These are phyloP conservation scores for Aspergillus sp. DNA, from an alignment of 2,329 filamentous ascomycete genomes.

Conservation along the genomic window DNA sequence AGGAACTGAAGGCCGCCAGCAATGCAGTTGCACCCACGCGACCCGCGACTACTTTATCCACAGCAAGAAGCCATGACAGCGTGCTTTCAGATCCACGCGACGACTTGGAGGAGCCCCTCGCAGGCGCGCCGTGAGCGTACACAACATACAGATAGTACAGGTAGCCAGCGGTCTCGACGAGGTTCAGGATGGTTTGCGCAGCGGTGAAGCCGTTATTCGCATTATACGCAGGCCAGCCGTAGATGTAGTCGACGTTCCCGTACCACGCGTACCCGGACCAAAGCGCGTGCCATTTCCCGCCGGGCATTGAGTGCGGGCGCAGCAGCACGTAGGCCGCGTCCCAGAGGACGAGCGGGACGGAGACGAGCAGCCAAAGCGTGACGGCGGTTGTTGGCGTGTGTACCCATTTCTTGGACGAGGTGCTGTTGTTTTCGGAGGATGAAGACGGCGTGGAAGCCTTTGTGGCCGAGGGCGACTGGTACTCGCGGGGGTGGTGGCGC, in stretches of 20 bases:
- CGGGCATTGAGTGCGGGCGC: constrained; percentile 79
- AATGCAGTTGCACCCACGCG: constrained; percentile 55
- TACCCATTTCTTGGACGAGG: constrained; percentile 44
- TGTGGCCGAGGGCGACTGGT: constrained; percentile 37
- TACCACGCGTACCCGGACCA: constrained; percentile 81
- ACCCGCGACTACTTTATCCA: constrained; percentile 53
- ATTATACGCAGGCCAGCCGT: constrained; percentile 73
- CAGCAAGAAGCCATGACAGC: constrained; percentile 46
- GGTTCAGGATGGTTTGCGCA: constrained; percentile 70
- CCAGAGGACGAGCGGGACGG: constrained; percentile 77
- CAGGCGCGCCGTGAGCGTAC: constrained; percentile 40
- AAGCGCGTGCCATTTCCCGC: constrained; percentile 68
- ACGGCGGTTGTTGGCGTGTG: constrained; percentile 61
- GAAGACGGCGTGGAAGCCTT: constrained; percentile 26
- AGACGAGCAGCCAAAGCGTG: constrained; percentile 71
- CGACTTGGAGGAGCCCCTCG: constrained; percentile 21
- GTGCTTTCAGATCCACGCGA: constrained; percentile 32
- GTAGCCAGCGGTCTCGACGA: constrained; percentile 67
- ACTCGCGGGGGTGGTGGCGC: constrained; percentile 54
- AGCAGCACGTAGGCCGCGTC: constrained; percentile 76
- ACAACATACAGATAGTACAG: constrained; percentile 60
- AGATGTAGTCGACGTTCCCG: constrained; percentile 75
- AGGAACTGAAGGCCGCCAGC: constrained; percentile 58
- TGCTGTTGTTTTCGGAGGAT: constrained; percentile 18
- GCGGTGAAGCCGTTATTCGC: constrained; percentile 71